Evolutionary conservation across 2,329 filamentous ascomycete species (phyloP).

Genomic region (Alternaria sp.): DNA sequence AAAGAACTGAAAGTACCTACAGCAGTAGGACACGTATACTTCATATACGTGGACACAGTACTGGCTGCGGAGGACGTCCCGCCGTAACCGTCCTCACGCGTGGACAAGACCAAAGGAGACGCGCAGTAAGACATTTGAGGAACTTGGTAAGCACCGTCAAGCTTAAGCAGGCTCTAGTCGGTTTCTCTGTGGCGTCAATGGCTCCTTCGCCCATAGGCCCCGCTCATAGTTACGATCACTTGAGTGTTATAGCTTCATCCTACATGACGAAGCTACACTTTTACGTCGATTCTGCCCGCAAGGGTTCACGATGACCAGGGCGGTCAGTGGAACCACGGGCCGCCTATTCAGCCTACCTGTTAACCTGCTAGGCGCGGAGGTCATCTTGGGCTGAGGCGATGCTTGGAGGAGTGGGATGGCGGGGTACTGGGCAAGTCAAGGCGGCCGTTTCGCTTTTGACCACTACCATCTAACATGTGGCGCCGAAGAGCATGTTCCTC

Average conservation of each 20-base stretch:
- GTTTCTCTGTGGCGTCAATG: constrained; percentile 36
- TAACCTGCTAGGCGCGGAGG: constrained; percentile 27
- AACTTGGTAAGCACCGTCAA: constrained; percentile 30
- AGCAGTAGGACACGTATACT: constrained; percentile 33
- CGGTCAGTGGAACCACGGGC: constrained; percentile 50
- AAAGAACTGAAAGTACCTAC: constrained; percentile 15
- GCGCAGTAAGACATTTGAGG: constrained; percentile 38
- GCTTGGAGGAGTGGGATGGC: constrained; percentile 21
- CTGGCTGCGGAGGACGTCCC: constrained; percentile 49
- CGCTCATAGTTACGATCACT: constrained; percentile 27
- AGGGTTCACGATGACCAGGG: constrained; percentile 35
- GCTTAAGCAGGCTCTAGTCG: constrained; percentile 26
- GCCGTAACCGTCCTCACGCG: constrained; percentile 49
- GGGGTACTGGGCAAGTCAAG: constrained; percentile 28
- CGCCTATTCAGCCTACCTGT: constrained; percentile 49
- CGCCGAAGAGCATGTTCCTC: constrained; percentile 25
- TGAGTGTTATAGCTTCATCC: constrained; percentile 25
- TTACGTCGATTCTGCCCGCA: constrained; percentile 44
- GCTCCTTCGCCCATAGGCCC: constrained; percentile 26
- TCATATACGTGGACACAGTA: constrained; percentile 42
- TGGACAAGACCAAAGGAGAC: constrained; percentile 37
- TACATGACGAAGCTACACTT: constrained; percentile 36
- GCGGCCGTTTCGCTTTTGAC: constrained; percentile 17
- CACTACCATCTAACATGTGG: not conserved
- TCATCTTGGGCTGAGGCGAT: constrained; percentile 19